Conservation (phyloP, 1,284 basidiomycete species). For the Ganoderma sp. region DNA sequence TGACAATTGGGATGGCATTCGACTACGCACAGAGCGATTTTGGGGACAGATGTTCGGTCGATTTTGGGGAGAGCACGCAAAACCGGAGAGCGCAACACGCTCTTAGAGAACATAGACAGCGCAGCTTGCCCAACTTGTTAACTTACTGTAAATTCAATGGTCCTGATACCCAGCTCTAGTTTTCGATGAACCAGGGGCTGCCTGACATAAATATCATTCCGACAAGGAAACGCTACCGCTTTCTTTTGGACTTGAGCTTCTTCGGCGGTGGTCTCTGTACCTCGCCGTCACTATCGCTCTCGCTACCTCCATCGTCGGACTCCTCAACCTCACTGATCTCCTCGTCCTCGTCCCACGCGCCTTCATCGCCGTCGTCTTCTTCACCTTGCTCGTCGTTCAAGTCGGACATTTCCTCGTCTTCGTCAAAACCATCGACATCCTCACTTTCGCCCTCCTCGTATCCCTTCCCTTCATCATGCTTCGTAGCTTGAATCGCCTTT, state of each 20-base stretch:
- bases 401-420: slow-evolving; percentile 44
- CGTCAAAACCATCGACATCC: slow-evolving; percentile 49
- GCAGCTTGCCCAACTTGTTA: neutral
- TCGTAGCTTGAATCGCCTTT: slow-evolving; percentile 51
- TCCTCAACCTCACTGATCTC: slow-evolving; percentile 64
- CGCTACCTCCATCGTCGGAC: slow-evolving; percentile 40
- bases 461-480: slow-evolving; percentile 47
- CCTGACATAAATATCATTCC: neutral
- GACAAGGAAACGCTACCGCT: slow-evolving; percentile 40
- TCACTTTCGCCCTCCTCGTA: slow-evolving; percentile 49
- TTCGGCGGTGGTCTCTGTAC: slow-evolving; percentile 45
- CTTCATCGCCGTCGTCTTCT: slow-evolving; percentile 50
- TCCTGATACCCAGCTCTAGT: slow-evolving; percentile 1
- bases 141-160: slow-evolving; percentile 3
- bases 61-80: slow-evolving; percentile 34
- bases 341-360: slow-evolving; percentile 68
- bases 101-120: slow-evolving; percentile 13
- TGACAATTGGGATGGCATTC: slow-evolving; percentile 88
- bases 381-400: slow-evolving; percentile 47
- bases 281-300: slow-evolving; percentile 45
- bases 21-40: slow-evolving; percentile 70
- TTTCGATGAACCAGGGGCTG: neutral
- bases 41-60: slow-evolving; percentile 51
- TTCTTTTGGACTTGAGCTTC: slow-evolving; percentile 45
- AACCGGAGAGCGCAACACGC: slow-evolving; percentile 32